phyloP scores from a whole-genome alignment of 2,329 filamentous ascomycete genomes.

The Lanzia echinophila region DNA sequence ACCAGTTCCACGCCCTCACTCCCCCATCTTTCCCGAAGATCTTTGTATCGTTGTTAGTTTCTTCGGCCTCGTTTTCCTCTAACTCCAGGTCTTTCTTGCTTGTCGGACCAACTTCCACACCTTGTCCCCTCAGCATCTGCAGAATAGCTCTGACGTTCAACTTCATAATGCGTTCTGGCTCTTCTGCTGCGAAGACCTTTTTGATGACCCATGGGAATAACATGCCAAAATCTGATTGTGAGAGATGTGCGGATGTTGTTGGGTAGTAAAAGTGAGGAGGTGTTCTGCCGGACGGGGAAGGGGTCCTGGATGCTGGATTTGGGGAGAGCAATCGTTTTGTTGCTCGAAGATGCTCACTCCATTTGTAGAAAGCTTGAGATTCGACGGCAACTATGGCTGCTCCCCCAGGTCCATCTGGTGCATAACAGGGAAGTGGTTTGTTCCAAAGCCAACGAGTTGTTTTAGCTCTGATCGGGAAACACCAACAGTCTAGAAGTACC shows the following conservation, averaged over 20 bases:
- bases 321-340: conserved; percentile 61
- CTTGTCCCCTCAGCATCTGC: conserved; percentile 48
- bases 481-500: conserved; percentile 76
- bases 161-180: conserved; percentile 52
- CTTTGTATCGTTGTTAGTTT: conserved; percentile 18
- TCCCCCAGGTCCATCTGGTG: conserved; percentile 46
- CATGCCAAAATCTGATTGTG: conserved; percentile 76
- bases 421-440: conserved; percentile 67
- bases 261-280: conserved; percentile 70
- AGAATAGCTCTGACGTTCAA: conserved; percentile 53
- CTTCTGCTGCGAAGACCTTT: conserved; percentile 49
- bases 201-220: conserved; percentile 68
- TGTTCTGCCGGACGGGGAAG: conserved; percentile 25
- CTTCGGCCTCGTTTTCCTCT: conserved; percentile 6
- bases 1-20: conserved; percentile 27
- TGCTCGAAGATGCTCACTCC: conserved; percentile 63
- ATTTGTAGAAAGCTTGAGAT: conserved; percentile 72
- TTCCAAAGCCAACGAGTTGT: conserved; percentile 58
- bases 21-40: conserved; percentile 22
- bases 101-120: conserved; percentile 43
- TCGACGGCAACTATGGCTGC: conserved; percentile 61
- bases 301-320: conserved; percentile 38
- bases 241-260: conserved; percentile 67
- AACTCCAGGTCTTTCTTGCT: conserved; percentile 35
- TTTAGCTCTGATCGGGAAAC: conserved; percentile 61